These are phyloP conservation scores for Arthrobotrys sphaeroides DNA, from an alignment of 2,329 filamentous ascomycete species.

Conservation along the genomic window DNA sequence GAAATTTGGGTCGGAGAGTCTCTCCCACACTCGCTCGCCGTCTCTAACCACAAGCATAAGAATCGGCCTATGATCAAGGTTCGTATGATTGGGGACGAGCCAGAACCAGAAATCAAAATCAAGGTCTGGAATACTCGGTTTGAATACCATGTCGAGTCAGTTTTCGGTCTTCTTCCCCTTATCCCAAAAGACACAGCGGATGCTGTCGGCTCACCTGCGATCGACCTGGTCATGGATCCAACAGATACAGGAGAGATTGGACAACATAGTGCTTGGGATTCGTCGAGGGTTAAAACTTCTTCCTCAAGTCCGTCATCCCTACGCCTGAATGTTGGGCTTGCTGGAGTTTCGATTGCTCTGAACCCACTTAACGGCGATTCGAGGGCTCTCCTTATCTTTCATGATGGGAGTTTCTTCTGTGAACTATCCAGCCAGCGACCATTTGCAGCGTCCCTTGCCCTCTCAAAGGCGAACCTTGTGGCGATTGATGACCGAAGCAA, in stretches of 20 bases:
- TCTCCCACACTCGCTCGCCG: constrained; percentile 61
- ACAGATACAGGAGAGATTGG: constrained; percentile 65
- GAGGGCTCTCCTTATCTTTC: constrained; percentile 80
- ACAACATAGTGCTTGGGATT: constrained; percentile 22
- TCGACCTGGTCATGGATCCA: constrained; percentile 80
- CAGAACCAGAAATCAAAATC: constrained; percentile 87
- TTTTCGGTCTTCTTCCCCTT: constrained; percentile 81
- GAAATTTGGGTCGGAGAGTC: constrained; percentile 68
- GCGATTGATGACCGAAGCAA: constrained; percentile 78
- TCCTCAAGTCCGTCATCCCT: constrained; percentile 67
- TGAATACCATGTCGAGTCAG: constrained; percentile 87
- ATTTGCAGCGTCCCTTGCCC: constrained; percentile 71
- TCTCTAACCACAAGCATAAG: constrained; percentile 58
- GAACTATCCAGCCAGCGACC: constrained; percentile 72
- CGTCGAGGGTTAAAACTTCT: constrained; percentile 46
- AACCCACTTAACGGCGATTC: constrained; percentile 80
- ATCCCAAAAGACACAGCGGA: constrained; percentile 73
- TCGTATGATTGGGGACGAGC: constrained; percentile 90
- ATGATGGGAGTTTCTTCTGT: constrained; percentile 77
- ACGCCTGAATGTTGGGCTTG: constrained; percentile 76
- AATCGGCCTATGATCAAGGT: constrained; percentile 77
- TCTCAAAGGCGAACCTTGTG: constrained; percentile 83
- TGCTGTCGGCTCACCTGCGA: constrained; percentile 78
- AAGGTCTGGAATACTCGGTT: constrained; percentile 83
- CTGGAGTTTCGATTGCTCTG: constrained; percentile 82